phyloP scores from a whole-genome alignment of 2,329 filamentous ascomycete species.

The Proliferodiscus dingleyae region DNA sequence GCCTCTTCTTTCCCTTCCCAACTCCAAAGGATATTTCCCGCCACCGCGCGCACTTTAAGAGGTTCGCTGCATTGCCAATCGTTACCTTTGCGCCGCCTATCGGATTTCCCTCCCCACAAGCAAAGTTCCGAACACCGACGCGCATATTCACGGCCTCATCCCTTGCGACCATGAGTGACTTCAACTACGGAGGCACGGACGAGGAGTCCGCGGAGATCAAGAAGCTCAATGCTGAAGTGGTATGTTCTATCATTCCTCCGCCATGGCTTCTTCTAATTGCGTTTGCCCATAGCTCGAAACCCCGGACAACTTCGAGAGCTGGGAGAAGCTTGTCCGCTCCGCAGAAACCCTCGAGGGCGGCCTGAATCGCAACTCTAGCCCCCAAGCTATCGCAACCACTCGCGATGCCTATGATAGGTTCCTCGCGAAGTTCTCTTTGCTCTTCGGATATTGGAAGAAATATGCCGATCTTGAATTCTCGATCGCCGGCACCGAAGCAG shows the following conservation, averaged over 20 bases:
- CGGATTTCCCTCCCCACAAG: no score
- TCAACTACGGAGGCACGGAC: constrained; percentile 67
- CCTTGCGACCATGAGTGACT: constrained; percentile 58
- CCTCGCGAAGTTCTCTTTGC: constrained; percentile 86
- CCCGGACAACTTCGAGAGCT: constrained; percentile 86
- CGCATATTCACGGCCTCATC: no score
- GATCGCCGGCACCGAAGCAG: constrained; percentile 92
- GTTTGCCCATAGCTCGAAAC: constrained; percentile 43
- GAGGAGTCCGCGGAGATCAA: constrained; percentile 80
- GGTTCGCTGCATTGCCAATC: constrained; percentile 1
- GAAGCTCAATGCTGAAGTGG: constrained; percentile 72
- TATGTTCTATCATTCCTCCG: constrained; percentile 42
- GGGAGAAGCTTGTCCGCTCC: constrained; percentile 85
- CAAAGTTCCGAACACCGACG: no score
- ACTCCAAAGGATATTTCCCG: background rate
- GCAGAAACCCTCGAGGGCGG: constrained; percentile 86
- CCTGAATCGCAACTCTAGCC: constrained; percentile 93
- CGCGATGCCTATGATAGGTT: constrained; percentile 89
- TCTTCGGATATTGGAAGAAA: constrained; percentile 99
- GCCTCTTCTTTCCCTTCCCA: background rate
- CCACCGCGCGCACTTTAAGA: background rate
- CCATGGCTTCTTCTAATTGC: constrained; percentile 11
- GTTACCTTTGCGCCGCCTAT: no score
- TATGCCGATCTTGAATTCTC: constrained; percentile 98
- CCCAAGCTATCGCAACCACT: constrained; percentile 81